Conservation (phyloP, 1,139 yeast species). For the Oligophagozyma castellii region DNA sequence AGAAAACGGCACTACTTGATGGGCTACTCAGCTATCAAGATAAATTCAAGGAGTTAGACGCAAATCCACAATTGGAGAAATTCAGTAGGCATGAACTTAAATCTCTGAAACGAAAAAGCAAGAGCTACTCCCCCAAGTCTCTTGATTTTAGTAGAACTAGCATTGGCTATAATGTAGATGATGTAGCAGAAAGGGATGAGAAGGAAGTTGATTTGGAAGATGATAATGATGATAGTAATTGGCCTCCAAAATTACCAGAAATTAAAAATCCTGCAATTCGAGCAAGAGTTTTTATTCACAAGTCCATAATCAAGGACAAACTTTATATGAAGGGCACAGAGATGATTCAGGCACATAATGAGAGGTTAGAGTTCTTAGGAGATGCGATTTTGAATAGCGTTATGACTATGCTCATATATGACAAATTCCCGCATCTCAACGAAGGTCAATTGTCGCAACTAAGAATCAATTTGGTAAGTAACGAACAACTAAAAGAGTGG, state of each 20-base stretch:
- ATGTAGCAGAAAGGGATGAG: slow-evolving; percentile 4
- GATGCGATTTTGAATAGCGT: slow-evolving; percentile 73
- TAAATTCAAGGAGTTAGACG: slow-evolving; percentile 21
- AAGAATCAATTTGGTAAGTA: slow-evolving; percentile 61
- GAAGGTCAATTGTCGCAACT: slow-evolving; percentile 75
- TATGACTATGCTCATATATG: slow-evolving; percentile 54
- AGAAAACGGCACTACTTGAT: slow-evolving; percentile 36
- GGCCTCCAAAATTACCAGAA: slow-evolving; percentile 59
- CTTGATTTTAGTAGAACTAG: slow-evolving; percentile 1
- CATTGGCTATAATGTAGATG: too few species aligned
- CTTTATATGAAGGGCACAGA: slow-evolving; percentile 44
- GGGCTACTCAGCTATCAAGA: slow-evolving; percentile 26
- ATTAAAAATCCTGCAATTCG: slow-evolving; percentile 46
- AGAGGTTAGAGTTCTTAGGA: slow-evolving; percentile 85
- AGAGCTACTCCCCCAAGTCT: slow-evolving; percentile 1
- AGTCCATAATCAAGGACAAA: slow-evolving; percentile 52
- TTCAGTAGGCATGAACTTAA: slow-evolving; percentile 11
- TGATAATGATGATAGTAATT: slow-evolving; percentile 8
- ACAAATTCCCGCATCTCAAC: slow-evolving; percentile 49
- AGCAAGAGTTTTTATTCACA: slow-evolving; percentile 71
- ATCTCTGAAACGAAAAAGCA: slow-evolving; percentile 4
- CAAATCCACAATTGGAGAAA: slow-evolving; percentile 13
- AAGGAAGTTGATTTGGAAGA: slow-evolving; percentile 10
- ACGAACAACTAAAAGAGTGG: slow-evolving; percentile 59
- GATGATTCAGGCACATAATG: slow-evolving; percentile 57